These are phyloP conservation scores for Eragrostis tef DNA, from an alignment of 202 grass and related monocot genomes.

Conservation along the genomic window DNA sequence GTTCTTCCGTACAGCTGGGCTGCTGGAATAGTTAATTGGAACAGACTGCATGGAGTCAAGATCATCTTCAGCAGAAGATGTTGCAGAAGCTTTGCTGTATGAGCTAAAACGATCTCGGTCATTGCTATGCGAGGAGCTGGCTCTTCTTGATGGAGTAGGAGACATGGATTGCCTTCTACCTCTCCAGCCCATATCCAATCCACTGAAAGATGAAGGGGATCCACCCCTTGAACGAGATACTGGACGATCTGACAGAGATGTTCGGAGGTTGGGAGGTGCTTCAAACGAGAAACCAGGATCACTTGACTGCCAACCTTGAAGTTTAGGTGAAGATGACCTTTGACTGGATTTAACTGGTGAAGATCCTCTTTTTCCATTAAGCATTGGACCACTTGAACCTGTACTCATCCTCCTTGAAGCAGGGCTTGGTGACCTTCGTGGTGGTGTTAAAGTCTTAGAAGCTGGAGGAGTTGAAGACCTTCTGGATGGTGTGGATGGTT, in stretches of 20 bases:
- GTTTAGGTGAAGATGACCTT: constrained; percentile 69
- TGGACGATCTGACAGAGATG: constrained; percentile 71
- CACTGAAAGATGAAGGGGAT: constrained; percentile 68
- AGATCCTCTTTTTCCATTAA: constrained; percentile 58
- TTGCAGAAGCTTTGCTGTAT: constrained; percentile 61
- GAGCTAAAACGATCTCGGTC: constrained; percentile 65
- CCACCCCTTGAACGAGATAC: constrained; percentile 67
- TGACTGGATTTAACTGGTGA: constrained; percentile 63
- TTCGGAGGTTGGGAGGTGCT: constrained; percentile 83
- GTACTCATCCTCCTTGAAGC: constrained; percentile 73
- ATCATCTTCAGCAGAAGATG: constrained; percentile 76
- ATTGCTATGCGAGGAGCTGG: constrained; percentile 70
- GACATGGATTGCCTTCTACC: constrained; percentile 83
- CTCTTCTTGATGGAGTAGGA: constrained; percentile 84
- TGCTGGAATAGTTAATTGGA: constrained; percentile 51
- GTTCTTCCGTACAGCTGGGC: constrained; percentile 57
- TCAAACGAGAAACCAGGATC: constrained; percentile 75
- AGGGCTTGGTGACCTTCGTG: constrained; percentile 74
- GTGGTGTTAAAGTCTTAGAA: constrained; percentile 61
- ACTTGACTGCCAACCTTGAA: constrained; percentile 68
- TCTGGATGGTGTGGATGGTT: constrained; percentile 50
- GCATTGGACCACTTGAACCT: constrained; percentile 54
- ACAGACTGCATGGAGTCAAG: constrained; percentile 63
- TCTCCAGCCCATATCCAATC: constrained; percentile 62
- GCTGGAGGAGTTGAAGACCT: constrained; percentile 70